phyloP scores from a whole-genome alignment of 2,329 filamentous ascomycete species.

The Remersonia thermophila region DNA sequence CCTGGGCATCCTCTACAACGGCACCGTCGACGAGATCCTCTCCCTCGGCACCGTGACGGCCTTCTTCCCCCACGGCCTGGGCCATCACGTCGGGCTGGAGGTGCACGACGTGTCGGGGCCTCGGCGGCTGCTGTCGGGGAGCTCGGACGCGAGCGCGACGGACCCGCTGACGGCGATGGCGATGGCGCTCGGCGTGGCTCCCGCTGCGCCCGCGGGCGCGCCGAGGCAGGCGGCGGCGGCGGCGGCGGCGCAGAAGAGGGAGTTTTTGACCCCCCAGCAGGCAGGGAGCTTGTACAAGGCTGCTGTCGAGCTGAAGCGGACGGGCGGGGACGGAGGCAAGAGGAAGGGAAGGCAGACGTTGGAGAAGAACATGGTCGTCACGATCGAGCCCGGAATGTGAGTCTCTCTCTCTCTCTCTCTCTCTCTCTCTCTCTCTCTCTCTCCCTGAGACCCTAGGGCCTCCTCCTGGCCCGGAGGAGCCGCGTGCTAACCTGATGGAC shows the following conservation, averaged over 20 bases:
- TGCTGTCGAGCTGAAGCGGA: conserved; percentile 6
- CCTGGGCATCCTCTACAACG: conserved; percentile 60
- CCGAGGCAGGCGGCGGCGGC: too few relatives aligned
- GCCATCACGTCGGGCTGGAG: conserved; percentile 54
- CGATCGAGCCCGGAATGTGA: conserved; percentile 63
- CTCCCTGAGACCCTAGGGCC: neutral
- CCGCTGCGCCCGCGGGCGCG: too few relatives aligned
- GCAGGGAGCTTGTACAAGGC: conserved; percentile 21
- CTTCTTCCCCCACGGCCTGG: conserved; percentile 55
- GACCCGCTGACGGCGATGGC: neutral
- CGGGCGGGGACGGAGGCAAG: conserved; percentile 8
- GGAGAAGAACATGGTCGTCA: conserved; percentile 55
- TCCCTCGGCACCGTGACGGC: conserved; percentile 41
- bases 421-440: conserved; percentile 3
- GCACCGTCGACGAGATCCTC: conserved; percentile 40
- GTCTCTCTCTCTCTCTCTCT: conserved; percentile 14
- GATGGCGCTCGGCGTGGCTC: too few relatives aligned
- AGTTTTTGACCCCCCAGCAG: conserved; percentile 27
- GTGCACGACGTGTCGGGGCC: conserved; percentile 45
- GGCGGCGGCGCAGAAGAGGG: conserved; percentile 24
- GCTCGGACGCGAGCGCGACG: conserved; percentile 4
- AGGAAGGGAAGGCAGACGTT: conserved; percentile 31
- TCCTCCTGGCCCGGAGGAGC: neutral
- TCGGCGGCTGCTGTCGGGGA: conserved; percentile 25
- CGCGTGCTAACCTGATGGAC: conserved; percentile 2